These are phyloP conservation scores for Wickerhamomyces sp. DNA, from an alignment of 1,139 yeast genomes.

Conservation along the genomic window DNA sequence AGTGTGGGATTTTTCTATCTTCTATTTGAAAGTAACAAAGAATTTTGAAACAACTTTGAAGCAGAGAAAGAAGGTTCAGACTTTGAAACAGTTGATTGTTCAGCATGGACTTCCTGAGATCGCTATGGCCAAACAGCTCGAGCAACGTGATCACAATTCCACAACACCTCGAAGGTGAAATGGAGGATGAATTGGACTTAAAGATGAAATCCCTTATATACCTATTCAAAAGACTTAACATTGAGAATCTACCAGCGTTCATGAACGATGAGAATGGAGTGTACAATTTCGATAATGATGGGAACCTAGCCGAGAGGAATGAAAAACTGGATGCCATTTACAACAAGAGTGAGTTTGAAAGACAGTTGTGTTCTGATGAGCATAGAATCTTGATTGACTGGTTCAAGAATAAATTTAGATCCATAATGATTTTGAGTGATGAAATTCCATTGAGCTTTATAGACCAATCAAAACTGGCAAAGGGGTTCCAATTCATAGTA, in stretches of 20 bases:
- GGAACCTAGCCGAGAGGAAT: background rate
- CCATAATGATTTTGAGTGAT: conserved; percentile 49
- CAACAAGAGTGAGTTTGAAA: conserved; percentile 40
- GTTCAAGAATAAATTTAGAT: conserved; percentile 58
- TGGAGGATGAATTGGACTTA: conserved; percentile 52
- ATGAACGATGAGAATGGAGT: conserved; percentile 23
- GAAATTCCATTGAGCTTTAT: conserved; percentile 31
- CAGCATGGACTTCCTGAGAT: conserved; percentile 17
- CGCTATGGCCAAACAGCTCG: conserved; percentile 23
- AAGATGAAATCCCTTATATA: conserved; percentile 55
- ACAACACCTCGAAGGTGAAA: conserved; percentile 39
- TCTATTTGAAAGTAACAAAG: too few species aligned
- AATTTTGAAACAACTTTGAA: too few species aligned
- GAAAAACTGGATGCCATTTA: conserved; percentile 48
- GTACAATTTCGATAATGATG: conserved; percentile 4
- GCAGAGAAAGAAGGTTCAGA: too few species aligned
- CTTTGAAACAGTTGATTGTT: too few species aligned
- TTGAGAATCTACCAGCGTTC: conserved; percentile 41
- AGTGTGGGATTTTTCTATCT: too few species aligned
- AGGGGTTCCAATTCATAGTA: conserved; percentile 39
- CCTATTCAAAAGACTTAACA: conserved; percentile 47
- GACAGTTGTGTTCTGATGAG: conserved; percentile 43
- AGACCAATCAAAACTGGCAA: conserved; percentile 22
- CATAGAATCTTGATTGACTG: conserved; percentile 62
- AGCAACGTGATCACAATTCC: conserved; percentile 34